Base-by-base conservation (phyloP, 148 eudicot genomes). In the Camellia lanceoleosa region DNA sequence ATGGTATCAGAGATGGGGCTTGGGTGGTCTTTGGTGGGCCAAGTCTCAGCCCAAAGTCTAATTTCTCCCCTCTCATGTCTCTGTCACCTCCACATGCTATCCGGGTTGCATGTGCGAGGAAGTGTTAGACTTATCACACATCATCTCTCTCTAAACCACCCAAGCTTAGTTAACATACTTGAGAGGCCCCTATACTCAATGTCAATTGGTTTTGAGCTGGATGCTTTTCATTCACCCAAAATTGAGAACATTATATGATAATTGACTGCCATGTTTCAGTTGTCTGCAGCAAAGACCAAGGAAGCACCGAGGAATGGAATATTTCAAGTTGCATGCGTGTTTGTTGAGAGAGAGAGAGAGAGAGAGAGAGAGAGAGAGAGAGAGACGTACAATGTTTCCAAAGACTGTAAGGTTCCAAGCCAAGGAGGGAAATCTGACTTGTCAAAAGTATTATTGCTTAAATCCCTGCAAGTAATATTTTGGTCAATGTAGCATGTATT, bases 401-500 rank as follows among this genome's bases (percentile, higher is more conserved):
- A 75, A 60, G 92, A 83, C 30, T 87, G 69, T 80, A 90, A 84
- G 68, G 82, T 71, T 49, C 88, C 72, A 78, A 93, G 74, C 92
- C 91, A 93, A 18, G 88, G 74, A 46, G 97, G 97, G 76, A 86
- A 43, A 61, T 82, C 87, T 11, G 94, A 73, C 51, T 12, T 63
- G 1, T 86, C 89, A 75, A 92, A 93, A 43, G 85, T 86, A 78
- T 92, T 93, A 80, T 93, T 93, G 87, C 95, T 93, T 86, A 93
- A 79, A 83, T 93, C 95, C 94, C 97, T 93, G 92, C 86, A 83
- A 81, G 56, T 60, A 69, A 68, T 3, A 73, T 51, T 66, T 62
- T 42, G 16, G 59, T 68, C 41, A 46, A 75, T 61, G 30, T 56
- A 52, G 15, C 30, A 15, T 4, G 16, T 23, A 68, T 3, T 38